Evolutionary conservation across 2,329 filamentous ascomycete genomes (phyloP).

Genomic region (Plenodomus biglobosus): DNA sequence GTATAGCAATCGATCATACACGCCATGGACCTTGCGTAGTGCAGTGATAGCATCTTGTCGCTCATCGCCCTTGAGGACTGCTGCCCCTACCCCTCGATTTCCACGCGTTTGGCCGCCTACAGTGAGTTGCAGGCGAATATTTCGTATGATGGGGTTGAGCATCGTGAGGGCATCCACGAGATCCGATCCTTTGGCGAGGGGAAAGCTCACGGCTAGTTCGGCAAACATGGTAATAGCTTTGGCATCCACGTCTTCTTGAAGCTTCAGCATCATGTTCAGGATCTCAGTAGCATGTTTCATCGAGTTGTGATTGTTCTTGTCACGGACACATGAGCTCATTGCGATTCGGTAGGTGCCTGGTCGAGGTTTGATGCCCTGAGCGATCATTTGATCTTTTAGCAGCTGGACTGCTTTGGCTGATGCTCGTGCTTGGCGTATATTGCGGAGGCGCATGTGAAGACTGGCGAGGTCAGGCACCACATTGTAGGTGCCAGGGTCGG

Average conservation of each 20-base stretch:
- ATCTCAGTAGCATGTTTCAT: conserved; percentile 66
- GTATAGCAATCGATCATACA: conserved; percentile 36
- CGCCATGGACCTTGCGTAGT: conserved; percentile 30
- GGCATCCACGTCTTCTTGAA: conserved; percentile 33
- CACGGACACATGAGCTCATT: conserved; percentile 71
- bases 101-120: conserved; percentile 19
- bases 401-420: conserved; percentile 63
- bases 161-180: conserved; percentile 31
- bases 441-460: conserved; percentile 66
- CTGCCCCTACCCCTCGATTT: conserved; percentile 9
- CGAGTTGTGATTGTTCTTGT: conserved; percentile 73
- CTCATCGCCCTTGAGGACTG: conserved; percentile 16
- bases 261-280: conserved; percentile 51
- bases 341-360: conserved; percentile 68
- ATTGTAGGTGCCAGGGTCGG: conserved; percentile 53
- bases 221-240: conserved; percentile 36
- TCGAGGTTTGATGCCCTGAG: conserved; percentile 30
- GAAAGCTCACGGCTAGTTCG: conserved; percentile 30
- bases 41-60: conserved; percentile 31
- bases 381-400: conserved; percentile 48
- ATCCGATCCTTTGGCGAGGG: conserved; percentile 33
- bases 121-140: conserved; percentile 34
- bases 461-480: conserved; percentile 73
- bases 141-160: conserved; percentile 29
- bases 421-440: conserved; percentile 66